Evolutionary conservation across 345 rosid genomes (phyloP), one percentile per base, ranked within the genome.

Genomic region (Dimocarpus longan): DNA sequence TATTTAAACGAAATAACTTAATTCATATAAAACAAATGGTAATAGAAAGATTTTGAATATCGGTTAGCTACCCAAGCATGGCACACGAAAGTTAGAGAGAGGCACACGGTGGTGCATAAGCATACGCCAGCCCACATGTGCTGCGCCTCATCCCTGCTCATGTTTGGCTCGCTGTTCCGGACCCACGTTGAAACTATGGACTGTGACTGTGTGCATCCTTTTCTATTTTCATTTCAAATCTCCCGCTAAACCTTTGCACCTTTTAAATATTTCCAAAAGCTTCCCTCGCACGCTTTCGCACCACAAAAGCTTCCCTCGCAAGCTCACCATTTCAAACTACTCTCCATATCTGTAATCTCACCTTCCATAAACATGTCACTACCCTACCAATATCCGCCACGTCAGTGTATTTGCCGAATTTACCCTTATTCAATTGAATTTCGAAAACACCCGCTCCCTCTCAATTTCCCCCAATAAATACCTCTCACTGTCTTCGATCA

Each of bases 231-330:
- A 46, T 46, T 46, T 46, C 9, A 19, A 75, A 75, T 6, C 43
- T 75, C 46, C 70, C 62, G 60, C 78, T 24, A 64, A 75, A 44
- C 28, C 28, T 7, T 43, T 0, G 40, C 62, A 24, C 19, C 0
- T 59, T 44, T 42, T 62, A 2, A 44, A 21, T 32, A 28, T 3
- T 5, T 8, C 10, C 9, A 5, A 3, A 69, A 46, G 50, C 62
- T 63, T 60, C 74, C 71, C 84, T 46, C 79, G 66, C 87, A 86
- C 82, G 84, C 86, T 71, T 82, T 82, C 76, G 26, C 77, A n/a
- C 57, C 57, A 12, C 22, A 60, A 8, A 60, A 60, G 65, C 70
- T 32, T 66, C 40, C 44, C 70, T 32, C 43, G 9, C 39, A 26
- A 65, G 43, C 19, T 8, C 2, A 1, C 22, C 26, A 26, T 8